Conservation (phyloP, 495 filamentous ascomycete species). For the Schizothecium vesticola region DNA sequence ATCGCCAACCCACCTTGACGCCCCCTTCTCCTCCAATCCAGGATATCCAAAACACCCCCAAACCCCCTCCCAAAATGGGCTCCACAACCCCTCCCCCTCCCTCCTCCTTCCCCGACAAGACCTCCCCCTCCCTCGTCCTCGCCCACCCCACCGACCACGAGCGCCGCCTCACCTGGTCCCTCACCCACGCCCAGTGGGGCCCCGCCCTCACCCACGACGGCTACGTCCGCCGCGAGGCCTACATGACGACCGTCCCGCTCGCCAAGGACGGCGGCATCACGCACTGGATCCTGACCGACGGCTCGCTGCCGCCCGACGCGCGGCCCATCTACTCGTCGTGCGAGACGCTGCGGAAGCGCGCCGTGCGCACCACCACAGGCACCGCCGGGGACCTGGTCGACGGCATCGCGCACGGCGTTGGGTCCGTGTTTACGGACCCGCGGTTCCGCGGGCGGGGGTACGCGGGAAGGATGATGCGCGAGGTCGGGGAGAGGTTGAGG, state of each 20-base stretch:
- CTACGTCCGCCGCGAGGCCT: constrained; percentile 74
- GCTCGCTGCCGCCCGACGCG: constrained; percentile 33
- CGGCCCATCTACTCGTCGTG: constrained; percentile 72
- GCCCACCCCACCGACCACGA: constrained; percentile 64
- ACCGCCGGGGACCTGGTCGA: constrained; percentile 48
- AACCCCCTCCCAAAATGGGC: constrained; percentile 25
- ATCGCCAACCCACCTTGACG: background rate
- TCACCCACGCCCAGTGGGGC: constrained; percentile 70
- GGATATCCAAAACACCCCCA: background rate
- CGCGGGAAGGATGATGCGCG: constrained; percentile 56
- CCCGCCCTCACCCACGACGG: constrained; percentile 56
- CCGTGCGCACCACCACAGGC: constrained; percentile 34
- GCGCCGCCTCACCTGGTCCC: constrained; percentile 54
- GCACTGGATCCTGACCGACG: constrained; percentile 79
- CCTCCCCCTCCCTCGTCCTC: constrained; percentile 59
- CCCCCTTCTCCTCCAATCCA: background rate
- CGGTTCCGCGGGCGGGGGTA: constrained; percentile 72
- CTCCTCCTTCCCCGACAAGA: constrained; percentile 47
- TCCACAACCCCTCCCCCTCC: constrained; percentile 2
- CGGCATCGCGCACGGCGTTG: constrained; percentile 70
- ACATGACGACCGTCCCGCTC: constrained; percentile 60
- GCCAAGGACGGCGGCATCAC: constrained; percentile 70
- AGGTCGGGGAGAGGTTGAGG: constrained; percentile 37
- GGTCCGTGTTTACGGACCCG: constrained; percentile 77
- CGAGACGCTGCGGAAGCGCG: constrained; percentile 76